These are phyloP conservation scores for Pseudoperonospora humuli DNA, from an alignment of 352 stramenopile genomes.

Conservation along the genomic window DNA sequence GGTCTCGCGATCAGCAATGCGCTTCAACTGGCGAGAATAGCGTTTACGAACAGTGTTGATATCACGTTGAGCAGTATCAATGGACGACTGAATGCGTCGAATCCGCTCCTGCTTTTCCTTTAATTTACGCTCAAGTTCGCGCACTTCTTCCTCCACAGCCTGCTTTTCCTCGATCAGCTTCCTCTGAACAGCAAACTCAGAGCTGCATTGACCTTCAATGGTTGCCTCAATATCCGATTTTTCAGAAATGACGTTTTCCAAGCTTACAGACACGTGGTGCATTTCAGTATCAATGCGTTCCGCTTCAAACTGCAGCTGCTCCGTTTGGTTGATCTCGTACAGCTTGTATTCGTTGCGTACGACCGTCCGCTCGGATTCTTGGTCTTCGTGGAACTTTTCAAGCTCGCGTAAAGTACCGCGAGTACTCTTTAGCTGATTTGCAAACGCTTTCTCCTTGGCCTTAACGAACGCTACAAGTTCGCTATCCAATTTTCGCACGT, in stretches of 20 bases:
- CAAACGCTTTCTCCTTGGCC: constrained; percentile 70
- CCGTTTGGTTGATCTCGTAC: constrained; percentile 57
- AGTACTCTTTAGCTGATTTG: constrained; percentile 67
- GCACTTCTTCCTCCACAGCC: constrained; percentile 61
- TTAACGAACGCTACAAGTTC: constrained; percentile 66
- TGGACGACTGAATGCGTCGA: constrained; percentile 49
- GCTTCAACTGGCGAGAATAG: constrained; percentile 75
- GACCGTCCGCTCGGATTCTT: constrained; percentile 39
- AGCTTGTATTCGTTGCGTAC: constrained; percentile 51
- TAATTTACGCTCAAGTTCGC: constrained; percentile 61
- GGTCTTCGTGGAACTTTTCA: constrained; percentile 70
- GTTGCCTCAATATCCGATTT: constrained; percentile 71
- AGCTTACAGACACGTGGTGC: constrained; percentile 64
- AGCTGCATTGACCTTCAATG: constrained; percentile 68
- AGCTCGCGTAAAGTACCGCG: constrained; percentile 62
- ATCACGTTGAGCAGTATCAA: constrained; percentile 65
- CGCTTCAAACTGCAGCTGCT: constrained; percentile 72
- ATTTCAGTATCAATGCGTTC: constrained; percentile 69
- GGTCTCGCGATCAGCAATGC: constrained; percentile 66
- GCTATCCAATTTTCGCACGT: constrained; percentile 68
- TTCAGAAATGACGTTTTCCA: constrained; percentile 60
- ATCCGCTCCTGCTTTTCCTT: constrained; percentile 51
- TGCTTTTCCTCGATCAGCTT: constrained; percentile 50
- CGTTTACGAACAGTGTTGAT: constrained; percentile 66
- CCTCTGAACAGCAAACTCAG: constrained; percentile 44